These are phyloP conservation scores for Panicum virgatum DNA, from an alignment of 202 grass and related monocot genomes.

Conservation along the genomic window DNA sequence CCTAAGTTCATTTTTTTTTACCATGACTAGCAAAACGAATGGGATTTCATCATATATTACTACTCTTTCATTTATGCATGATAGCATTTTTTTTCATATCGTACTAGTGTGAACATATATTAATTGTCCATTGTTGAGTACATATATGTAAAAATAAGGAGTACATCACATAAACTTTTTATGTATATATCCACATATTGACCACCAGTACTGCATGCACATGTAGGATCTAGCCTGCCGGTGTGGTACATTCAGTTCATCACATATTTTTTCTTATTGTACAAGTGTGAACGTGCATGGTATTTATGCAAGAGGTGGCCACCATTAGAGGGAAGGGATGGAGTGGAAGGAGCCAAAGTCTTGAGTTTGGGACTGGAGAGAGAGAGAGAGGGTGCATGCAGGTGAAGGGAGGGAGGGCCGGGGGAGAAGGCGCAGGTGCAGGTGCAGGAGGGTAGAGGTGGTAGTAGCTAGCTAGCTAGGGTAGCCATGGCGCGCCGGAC, in stretches of 20 bases:
- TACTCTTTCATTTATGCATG: too few relatives aligned
- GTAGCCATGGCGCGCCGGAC: conserved; percentile 14
- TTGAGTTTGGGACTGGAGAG: conserved; percentile 37
- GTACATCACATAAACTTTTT: too few relatives aligned
- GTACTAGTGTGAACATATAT: too few relatives aligned
- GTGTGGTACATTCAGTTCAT: background rate
- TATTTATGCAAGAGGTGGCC: background rate
- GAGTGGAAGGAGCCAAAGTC: conserved; percentile 54
- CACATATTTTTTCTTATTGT: background rate
- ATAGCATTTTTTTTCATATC: too few relatives aligned
- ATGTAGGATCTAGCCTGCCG: too few relatives aligned
- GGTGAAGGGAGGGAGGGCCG: background rate
- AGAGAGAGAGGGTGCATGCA: background rate
- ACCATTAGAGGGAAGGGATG: background rate
- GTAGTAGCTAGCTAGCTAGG: background rate
- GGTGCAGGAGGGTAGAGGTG: background rate
- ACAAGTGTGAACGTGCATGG: background rate
- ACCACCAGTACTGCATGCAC: too few relatives aligned
- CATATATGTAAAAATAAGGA: too few relatives aligned
- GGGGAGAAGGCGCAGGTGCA: background rate
- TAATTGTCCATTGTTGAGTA: background rate
- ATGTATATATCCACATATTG: too few relatives aligned
- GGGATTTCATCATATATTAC: too few relatives aligned
- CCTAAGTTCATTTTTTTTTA: too few relatives aligned
- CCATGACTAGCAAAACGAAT: too few relatives aligned